A percentile compares a stretch with the other conserved stretches of the same genome.
Evolutionary conservation across 2,329 filamentous ascomycete genomes (phyloP).

Genomic region (Byssothecium circinans): DNA sequence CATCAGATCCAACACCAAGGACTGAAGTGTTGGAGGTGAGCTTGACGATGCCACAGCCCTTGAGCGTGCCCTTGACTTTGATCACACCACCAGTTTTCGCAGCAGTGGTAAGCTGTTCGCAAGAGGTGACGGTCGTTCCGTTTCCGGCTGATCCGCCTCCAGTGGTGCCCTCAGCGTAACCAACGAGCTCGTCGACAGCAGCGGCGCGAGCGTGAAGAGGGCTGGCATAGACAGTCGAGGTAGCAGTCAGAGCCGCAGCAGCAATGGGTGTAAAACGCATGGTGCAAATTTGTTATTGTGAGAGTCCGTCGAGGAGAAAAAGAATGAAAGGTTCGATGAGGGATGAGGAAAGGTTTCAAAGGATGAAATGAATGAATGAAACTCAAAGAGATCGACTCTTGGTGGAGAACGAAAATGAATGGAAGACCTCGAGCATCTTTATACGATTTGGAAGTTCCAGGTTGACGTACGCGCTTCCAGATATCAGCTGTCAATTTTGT

Average conservation of each 20-base stretch:
- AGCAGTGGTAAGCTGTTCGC: slow-evolving; percentile 54
- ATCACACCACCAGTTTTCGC: slow-evolving; percentile 44
- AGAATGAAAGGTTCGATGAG: slow-evolving; percentile 15
- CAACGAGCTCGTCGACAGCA: slow-evolving; percentile 38
- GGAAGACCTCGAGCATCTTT: slow-evolving; percentile 1
- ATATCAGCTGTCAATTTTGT: slow-evolving; percentile 2
- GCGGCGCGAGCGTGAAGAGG: slow-evolving; percentile 32
- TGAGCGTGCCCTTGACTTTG: slow-evolving; percentile 35
- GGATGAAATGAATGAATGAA: slow-evolving; percentile 8
- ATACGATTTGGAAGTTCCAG: background rate
- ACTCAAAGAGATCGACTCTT: slow-evolving; percentile 23
- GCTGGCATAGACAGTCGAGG: slow-evolving; percentile 24
- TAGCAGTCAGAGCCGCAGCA: slow-evolving; percentile 27
- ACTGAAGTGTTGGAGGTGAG: slow-evolving; percentile 30
- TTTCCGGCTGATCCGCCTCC: slow-evolving; percentile 59
- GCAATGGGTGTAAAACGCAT: slow-evolving; percentile 34
- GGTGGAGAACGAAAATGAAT: slow-evolving; percentile 7
- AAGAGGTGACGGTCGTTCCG: slow-evolving; percentile 57
- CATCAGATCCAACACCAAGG: slow-evolving; percentile 47
- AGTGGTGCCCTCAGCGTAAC: slow-evolving; percentile 57
- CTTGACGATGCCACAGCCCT: slow-evolving; percentile 36
- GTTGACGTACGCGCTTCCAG: background rate
- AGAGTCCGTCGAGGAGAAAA: slow-evolving; percentile 6
- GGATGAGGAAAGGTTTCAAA: slow-evolving; percentile 6
- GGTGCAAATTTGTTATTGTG: slow-evolving; percentile 7